Percentiles rank a stretch among this genome's conserved stretches.
These are phyloP conservation scores for Scedosporium dehoogii DNA, from an alignment of 2,329 filamentous ascomycete species.

Conservation along the genomic window DNA sequence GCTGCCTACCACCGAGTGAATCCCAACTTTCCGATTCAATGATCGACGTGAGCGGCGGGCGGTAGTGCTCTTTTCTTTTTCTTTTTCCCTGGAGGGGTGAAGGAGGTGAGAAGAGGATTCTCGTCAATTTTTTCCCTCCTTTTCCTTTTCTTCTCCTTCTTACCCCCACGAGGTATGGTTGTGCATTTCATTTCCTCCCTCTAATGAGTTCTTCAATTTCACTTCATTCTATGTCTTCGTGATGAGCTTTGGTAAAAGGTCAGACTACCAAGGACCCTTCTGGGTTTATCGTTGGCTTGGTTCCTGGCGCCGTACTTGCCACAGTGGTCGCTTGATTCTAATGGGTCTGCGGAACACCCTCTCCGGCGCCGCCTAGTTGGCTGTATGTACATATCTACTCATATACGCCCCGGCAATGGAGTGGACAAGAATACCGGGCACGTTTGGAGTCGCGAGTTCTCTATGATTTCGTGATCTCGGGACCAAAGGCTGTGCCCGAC, in stretches of 20 bases:
- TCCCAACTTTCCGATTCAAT: not conserved
- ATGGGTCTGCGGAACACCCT: not conserved
- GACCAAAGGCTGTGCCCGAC: slow-evolving; percentile 7
- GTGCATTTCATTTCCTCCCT: not conserved
- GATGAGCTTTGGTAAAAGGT: slow-evolving; percentile 9
- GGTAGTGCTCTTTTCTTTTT: not conserved
- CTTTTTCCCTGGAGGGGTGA: slow-evolving; percentile 2
- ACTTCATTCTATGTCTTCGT: not conserved
- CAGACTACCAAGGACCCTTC: slow-evolving; percentile 5
- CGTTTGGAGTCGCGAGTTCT: slow-evolving; percentile 6
- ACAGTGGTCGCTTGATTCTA: not conserved
- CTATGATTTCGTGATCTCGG: not conserved
- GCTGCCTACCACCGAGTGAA: not conserved
- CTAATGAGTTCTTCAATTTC: not conserved
- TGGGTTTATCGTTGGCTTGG: slow-evolving; percentile 1
- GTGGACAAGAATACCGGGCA: slow-evolving; percentile 1
- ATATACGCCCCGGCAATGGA: not conserved
- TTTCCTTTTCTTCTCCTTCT: not conserved
- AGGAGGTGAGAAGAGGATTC: not conserved
- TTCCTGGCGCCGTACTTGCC: not conserved
- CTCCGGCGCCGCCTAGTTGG: not conserved
- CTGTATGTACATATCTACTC: not conserved
- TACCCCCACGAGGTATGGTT: not conserved
- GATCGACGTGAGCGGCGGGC: not conserved
- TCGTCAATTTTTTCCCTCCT: not conserved